phyloP scores from a whole-genome alignment of 768 basidiomycete genomes.

The Psilocybe tampanensis region DNA sequence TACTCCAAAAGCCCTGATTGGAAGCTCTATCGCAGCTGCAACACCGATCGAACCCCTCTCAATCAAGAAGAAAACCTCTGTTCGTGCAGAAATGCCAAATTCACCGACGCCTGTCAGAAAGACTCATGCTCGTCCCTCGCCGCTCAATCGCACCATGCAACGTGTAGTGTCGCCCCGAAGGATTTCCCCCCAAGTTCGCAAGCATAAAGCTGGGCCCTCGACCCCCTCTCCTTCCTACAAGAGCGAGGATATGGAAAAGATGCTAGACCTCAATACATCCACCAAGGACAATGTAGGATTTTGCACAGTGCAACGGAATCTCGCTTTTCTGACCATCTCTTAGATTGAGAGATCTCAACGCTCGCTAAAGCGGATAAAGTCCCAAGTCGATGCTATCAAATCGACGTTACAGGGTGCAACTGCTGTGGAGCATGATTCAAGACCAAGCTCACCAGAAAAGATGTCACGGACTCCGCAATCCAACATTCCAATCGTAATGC shows the following conservation, averaged over 20 bases:
- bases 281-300: conserved; percentile 70
- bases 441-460: conserved; percentile 63
- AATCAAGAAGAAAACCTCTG: conserved; percentile 83
- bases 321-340: conserved; percentile 7
- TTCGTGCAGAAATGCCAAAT: conserved; percentile 43
- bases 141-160: conserved; percentile 48
- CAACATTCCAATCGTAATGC: conserved; percentile 44
- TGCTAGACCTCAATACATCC: conserved; percentile 51
- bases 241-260: conserved; percentile 43
- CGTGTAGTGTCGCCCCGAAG: conserved; percentile 51
- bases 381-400: conserved; percentile 59
- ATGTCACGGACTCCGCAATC: conserved; percentile 48
- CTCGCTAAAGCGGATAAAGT: conserved; percentile 73
- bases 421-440: conserved; percentile 36
- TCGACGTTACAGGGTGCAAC: conserved; percentile 15
- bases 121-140: conserved; percentile 50
- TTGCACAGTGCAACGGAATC: background rate
- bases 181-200: conserved; percentile 55
- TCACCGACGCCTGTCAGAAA: conserved; percentile 43
- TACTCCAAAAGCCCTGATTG: conserved; percentile 47
- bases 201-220: conserved; percentile 34
- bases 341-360: conserved; percentile 75
- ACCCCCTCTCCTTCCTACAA: conserved; percentile 26
- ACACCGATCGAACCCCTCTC: conserved; percentile 72
- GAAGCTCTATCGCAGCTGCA: conserved; percentile 34